Percentiles rank a stretch among this genome's conserved stretches.
Conservation (phyloP, 768 basidiomycete species). For the Suillus sp. region DNA sequence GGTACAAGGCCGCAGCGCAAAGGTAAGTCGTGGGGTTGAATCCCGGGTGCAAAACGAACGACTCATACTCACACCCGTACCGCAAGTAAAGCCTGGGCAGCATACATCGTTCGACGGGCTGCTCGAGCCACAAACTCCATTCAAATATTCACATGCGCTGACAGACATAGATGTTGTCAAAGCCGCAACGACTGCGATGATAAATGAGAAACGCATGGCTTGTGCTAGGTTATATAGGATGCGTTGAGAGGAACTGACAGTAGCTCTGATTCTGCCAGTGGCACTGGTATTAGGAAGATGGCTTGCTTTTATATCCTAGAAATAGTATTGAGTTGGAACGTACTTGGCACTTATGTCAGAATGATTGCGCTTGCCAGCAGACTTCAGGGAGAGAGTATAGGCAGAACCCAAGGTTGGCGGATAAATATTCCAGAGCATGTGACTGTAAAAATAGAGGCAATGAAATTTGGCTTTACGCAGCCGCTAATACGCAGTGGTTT, state of each 20-base stretch:
- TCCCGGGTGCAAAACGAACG: background rate
- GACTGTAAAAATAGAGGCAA: background rate
- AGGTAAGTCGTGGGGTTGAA: background rate
- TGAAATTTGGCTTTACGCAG: background rate
- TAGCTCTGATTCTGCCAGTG: no score
- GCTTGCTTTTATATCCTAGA: background rate
- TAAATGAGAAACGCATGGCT: background rate
- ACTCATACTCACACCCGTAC: background rate
- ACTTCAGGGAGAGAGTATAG: background rate
- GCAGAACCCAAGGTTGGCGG: background rate
- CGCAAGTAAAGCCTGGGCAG: background rate
- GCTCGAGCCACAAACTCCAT: background rate
- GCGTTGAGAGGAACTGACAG: background rate
- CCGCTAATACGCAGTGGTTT: background rate
- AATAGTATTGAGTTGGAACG: background rate
- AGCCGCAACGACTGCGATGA: background rate
- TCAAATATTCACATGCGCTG: background rate
- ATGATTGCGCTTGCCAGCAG: background rate
- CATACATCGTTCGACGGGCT: background rate
- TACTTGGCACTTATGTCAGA: background rate
- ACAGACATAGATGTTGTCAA: background rate
- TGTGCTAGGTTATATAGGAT: background rate
- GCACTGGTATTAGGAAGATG: background rate
- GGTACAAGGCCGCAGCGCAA: no score
- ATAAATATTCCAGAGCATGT: background rate